phyloP scores from a whole-genome alignment of 2,329 filamentous ascomycete genomes.

The Orbilia javanica region DNA sequence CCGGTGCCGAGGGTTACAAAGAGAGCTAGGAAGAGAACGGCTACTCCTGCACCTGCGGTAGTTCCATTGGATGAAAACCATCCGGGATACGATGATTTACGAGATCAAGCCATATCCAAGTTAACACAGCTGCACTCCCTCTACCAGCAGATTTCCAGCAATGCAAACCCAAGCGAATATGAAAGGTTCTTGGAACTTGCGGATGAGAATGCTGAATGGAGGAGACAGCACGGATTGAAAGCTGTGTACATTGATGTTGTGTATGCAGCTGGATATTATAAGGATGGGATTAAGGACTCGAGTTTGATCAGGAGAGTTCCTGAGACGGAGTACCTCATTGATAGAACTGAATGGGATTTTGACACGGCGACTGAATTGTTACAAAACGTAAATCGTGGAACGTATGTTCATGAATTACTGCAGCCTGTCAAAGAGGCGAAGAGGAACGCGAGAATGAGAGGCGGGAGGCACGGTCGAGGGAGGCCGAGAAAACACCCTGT shows the following conservation, averaged over 20 bases:
- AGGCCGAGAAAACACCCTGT: slow-evolving; percentile 32
- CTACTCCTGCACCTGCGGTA: slow-evolving; percentile 24
- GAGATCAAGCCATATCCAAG: slow-evolving; percentile 54
- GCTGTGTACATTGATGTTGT: slow-evolving; percentile 53
- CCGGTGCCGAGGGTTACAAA: neutral
- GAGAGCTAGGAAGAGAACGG: slow-evolving; percentile 16
- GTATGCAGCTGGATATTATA: slow-evolving; percentile 51
- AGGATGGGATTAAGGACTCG: slow-evolving; percentile 37
- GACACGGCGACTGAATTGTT: slow-evolving; percentile 48
- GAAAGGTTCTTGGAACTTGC: slow-evolving; percentile 42
- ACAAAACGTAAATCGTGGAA: slow-evolving; percentile 55
- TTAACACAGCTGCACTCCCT: slow-evolving; percentile 44
- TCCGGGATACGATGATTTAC: slow-evolving; percentile 53
- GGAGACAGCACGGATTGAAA: slow-evolving; percentile 46
- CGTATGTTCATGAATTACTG: slow-evolving; percentile 44
- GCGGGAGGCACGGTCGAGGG: slow-evolving; percentile 27
- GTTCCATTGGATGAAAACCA: slow-evolving; percentile 56
- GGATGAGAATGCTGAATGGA: slow-evolving; percentile 48
- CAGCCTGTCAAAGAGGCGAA: slow-evolving; percentile 53
- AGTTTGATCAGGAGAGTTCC: slow-evolving; percentile 42
- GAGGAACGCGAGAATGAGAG: slow-evolving; percentile 36
- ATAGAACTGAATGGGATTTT: slow-evolving; percentile 55
- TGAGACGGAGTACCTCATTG: slow-evolving; percentile 49
- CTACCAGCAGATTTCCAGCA: slow-evolving; percentile 41
- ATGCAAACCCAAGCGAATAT: slow-evolving; percentile 30